These are phyloP conservation scores for Populus deltoides DNA, from an alignment of 345 rosid species.

Conservation along the genomic window DNA sequence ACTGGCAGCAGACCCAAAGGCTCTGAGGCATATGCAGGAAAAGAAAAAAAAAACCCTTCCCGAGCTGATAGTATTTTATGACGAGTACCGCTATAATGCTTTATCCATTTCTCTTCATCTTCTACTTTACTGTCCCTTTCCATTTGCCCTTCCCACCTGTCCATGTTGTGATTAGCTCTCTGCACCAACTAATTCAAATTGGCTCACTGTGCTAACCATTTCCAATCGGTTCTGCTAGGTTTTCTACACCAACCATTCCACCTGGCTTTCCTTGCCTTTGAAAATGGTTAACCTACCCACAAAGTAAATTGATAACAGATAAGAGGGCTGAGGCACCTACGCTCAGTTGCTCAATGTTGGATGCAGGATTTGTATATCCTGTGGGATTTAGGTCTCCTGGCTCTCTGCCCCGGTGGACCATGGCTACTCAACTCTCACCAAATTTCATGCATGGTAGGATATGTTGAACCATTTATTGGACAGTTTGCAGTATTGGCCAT, in stretches of 20 bases:
- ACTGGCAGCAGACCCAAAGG: constrained; percentile 46
- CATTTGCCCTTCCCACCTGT: not conserved
- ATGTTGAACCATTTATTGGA: too few relatives aligned
- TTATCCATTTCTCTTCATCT: constrained; percentile 31
- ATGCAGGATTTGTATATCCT: too few relatives aligned
- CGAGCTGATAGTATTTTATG: constrained; percentile 44
- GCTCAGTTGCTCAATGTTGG: too few relatives aligned
- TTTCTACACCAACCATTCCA: not conserved
- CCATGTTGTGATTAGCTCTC: not conserved
- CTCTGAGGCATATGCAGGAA: constrained; percentile 32
- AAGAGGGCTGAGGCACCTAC: too few relatives aligned
- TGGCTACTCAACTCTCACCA: too few relatives aligned
- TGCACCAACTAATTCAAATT: not conserved
- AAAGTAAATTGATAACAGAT: not conserved
- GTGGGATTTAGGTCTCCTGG: too few relatives aligned
- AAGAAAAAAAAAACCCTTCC: constrained; percentile 48
- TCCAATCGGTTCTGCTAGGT: not conserved
- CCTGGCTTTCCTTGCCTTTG: not conserved
- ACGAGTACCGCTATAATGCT: constrained; percentile 33
- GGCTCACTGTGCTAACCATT: not conserved
- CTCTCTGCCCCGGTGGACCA: too few relatives aligned
- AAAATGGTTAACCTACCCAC: not conserved
- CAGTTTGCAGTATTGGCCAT: too few relatives aligned
- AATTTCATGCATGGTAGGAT: too few relatives aligned
- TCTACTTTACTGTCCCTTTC: not conserved